Conservation (phyloP, 257 asterid species). For the Plantago elongata region DNA sequence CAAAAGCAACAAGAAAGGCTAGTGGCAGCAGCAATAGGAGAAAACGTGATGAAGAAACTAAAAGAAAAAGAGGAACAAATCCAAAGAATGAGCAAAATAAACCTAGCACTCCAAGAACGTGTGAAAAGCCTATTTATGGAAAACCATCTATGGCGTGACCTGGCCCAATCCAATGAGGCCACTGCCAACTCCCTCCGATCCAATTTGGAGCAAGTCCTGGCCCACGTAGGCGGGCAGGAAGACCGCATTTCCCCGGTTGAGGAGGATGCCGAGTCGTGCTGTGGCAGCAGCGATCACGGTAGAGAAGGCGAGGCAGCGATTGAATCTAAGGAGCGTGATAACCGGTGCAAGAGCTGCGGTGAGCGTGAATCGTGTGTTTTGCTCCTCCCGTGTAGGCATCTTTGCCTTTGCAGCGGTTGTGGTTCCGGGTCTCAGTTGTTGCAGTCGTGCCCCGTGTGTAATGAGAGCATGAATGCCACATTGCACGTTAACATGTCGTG, state of each 20-base stretch:
- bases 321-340: not conserved
- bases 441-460: constrained; percentile 53
- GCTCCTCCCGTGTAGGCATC: constrained; percentile 67
- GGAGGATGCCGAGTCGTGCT: constrained; percentile 58
- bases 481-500: constrained; percentile 52
- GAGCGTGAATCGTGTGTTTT: constrained; percentile 53
- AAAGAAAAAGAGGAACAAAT: constrained; percentile 60
- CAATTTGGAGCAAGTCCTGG: constrained; percentile 43
- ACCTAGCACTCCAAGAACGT: constrained; percentile 38
- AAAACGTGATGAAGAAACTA: constrained; percentile 32
- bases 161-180: constrained; percentile 64
- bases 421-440: constrained; percentile 44
- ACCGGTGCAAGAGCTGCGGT: constrained; percentile 48
- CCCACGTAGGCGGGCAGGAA: constrained; percentile 26
- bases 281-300: constrained; percentile 39
- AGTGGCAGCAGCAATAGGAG: constrained; percentile 37
- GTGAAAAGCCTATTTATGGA: constrained; percentile 35
- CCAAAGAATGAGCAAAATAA: constrained; percentile 36
- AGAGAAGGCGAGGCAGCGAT: not conserved
- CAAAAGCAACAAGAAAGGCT: constrained; percentile 35
- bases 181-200: constrained; percentile 47
- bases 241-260: constrained; percentile 20
- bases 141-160: constrained; percentile 56
- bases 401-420: constrained; percentile 50
- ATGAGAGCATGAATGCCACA: constrained; percentile 48